A percentile compares a stretch with the other conserved stretches of the same genome.
These are phyloP conservation scores for Hydnomerulius pinastri DNA, from an alignment of 768 basidiomycete species.

Conservation along the genomic window DNA sequence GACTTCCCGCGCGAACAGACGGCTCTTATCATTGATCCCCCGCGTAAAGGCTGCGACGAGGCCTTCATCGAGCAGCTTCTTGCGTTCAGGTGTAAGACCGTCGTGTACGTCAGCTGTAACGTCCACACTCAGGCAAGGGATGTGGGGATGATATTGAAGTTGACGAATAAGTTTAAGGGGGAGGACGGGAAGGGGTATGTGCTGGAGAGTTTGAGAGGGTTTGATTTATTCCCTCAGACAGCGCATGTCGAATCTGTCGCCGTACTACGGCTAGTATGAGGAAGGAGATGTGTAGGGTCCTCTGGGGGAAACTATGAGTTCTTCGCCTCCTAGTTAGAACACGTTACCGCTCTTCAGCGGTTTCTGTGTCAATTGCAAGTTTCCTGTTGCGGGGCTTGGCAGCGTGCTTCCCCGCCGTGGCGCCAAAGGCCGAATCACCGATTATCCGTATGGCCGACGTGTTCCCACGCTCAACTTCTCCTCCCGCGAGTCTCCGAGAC, in stretches of 20 bases:
- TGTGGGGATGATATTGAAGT: slow-evolving; percentile 65
- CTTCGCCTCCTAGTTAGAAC: no score
- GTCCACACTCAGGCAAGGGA: slow-evolving; percentile 93
- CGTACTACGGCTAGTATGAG: slow-evolving; percentile 51
- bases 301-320: no score
- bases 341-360: neutral
- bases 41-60: slow-evolving; percentile 91
- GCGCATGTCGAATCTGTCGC: slow-evolving; percentile 90
- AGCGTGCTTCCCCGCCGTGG: no score
- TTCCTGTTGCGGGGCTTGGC: no score
- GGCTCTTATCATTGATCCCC: slow-evolving; percentile 84
- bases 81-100: slow-evolving; percentile 59
- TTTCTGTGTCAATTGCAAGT: no score
- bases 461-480: no score
- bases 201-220: slow-evolving; percentile 82
- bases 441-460: no score
- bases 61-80: slow-evolving; percentile 77
- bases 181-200: slow-evolving; percentile 56
- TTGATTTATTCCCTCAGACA: slow-evolving; percentile 96
- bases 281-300: neutral
- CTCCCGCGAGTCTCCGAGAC: no score
- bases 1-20: slow-evolving; percentile 68
- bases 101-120: slow-evolving; percentile 94
- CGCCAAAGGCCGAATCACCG: no score
- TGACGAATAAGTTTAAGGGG: slow-evolving; percentile 43